Conservation (phyloP, 2,329 filamentous ascomycete species). For the Thelonectria rubi region DNA sequence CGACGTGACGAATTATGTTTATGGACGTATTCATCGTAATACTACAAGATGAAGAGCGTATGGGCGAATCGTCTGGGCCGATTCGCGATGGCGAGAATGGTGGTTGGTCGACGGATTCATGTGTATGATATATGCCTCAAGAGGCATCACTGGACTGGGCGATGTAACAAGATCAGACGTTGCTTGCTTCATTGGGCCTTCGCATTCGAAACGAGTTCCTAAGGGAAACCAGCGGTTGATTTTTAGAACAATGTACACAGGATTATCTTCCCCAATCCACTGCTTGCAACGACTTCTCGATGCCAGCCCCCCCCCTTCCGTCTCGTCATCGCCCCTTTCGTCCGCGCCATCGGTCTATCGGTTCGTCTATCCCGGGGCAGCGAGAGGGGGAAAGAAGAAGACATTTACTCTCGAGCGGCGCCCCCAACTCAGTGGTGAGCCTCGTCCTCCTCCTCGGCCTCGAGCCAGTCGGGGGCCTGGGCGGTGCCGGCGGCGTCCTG, state of each 20-base stretch:
- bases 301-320: constrained; percentile 25
- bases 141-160: not conserved
- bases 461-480: constrained; percentile 78
- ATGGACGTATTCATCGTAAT: no score
- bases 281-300: constrained; percentile 31
- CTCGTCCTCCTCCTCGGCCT: constrained; percentile 74
- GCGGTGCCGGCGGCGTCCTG: constrained; percentile 67
- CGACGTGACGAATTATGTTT: no score
- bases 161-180: not conserved
- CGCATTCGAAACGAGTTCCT: constrained; percentile 46
- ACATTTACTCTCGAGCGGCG: not conserved
- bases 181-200: constrained; percentile 43
- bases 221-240: constrained; percentile 45
- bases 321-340: constrained; percentile 30
- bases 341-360: constrained; percentile 21
- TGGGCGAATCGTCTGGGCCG: not conserved
- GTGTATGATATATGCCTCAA: constrained; percentile 14
- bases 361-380: constrained; percentile 11
- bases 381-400: constrained; percentile 10
- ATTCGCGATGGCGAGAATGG: not conserved
- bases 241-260: constrained; percentile 52
- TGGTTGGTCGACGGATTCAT: not conserved
- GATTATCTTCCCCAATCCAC: constrained; percentile 43
- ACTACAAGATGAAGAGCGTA: not conserved
- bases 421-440: constrained; percentile 58